phyloP scores from a whole-genome alignment of 2,329 filamentous ascomycete species.

The Claviceps citrina region DNA sequence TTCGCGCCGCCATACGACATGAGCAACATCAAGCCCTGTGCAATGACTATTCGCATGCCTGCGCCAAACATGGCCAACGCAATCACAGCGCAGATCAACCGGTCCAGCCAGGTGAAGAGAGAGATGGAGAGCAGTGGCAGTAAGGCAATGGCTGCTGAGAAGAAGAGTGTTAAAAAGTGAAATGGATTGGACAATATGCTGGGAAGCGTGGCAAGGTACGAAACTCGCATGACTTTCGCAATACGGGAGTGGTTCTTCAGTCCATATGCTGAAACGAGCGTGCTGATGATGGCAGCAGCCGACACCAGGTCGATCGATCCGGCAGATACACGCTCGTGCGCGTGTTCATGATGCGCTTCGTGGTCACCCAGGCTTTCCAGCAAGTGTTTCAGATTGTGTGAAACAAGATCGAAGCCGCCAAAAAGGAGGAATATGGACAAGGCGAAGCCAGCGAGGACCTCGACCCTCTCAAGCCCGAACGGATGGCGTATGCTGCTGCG shows the following conservation, averaged over 20 bases:
- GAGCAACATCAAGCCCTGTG: constrained; percentile 82
- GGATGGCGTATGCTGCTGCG: constrained; percentile 84
- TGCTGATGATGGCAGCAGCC: constrained; percentile 66
- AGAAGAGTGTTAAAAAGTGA: constrained; percentile 83
- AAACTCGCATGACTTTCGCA: constrained; percentile 76
- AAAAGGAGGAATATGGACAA: constrained; percentile 95
- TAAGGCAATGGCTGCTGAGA: constrained; percentile 64
- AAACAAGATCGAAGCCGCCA: constrained; percentile 89
- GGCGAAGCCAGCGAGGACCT: constrained; percentile 88
- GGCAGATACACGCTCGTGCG: constrained; percentile 49
- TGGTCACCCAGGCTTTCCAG: constrained; percentile 51
- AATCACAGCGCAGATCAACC: constrained; percentile 64
- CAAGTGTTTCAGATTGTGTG: constrained; percentile 85
- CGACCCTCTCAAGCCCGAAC: constrained; percentile 79
- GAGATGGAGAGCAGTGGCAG: constrained; percentile 67
- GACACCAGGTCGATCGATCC: constrained; percentile 72
- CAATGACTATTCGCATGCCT: constrained; percentile 67
- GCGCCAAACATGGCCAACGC: constrained; percentile 79
- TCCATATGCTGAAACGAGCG: constrained; percentile 71
- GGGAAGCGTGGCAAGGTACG: constrained; percentile 66
- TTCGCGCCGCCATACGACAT: constrained; percentile 57
- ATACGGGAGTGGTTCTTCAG: constrained; percentile 86
- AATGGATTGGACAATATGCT: constrained; percentile 86
- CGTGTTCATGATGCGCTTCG: constrained; percentile 54
- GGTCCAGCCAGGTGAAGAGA: constrained; percentile 74